Evolutionary conservation across 148 eudicot species (phyloP), one percentile per base, ranked within the genome.

Genomic region (Agrostemma githago): DNA sequence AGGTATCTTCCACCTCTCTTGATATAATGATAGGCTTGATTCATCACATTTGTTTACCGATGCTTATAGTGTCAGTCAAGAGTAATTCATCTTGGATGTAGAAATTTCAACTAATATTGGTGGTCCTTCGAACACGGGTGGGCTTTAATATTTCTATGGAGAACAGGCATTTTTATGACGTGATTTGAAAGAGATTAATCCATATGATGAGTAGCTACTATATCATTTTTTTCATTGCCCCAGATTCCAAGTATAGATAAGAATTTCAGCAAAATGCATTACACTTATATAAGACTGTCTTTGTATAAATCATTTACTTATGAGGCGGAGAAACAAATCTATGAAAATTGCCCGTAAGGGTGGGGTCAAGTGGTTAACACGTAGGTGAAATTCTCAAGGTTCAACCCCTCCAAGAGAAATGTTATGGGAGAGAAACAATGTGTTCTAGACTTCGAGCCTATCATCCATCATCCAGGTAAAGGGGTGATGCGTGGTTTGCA

Each of bases 1-100:
- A 86, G 90, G 92, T 85, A 62, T 73, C 43, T 41, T 65, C 70
- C 37, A 3, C 53, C 3, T 39, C 59, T 62, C 17, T 38, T 38
- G 26, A 34, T 63, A 2, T 7, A 20, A 2, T 26, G 16, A 41
- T 43, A 16, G 43, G 2, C 38, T 57, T 4, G 5, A 4, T 78
- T 14, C 40, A 57, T 58, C n/a, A 6, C 15, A 21, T 17, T 78
- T 15, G 21, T 46, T 21, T 63, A 8, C 3, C 8, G 2, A 17
- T 67, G 19, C 16, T 67, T 43, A 11, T 51, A 9, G 56, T 51
- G 56, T 51, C 11, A 3, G 12, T 1, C 5, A 43, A 2, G 54
- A 48, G 54, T 48, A 48, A 48, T 48, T 48, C 54, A 8, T 11
- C 56, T 10, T 12, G 56, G 56, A 51, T 48, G 51, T 46, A 48